Base-by-base conservation (phyloP, 371 early-diverging fungal species). In the Fennellomyces sp. region DNA sequence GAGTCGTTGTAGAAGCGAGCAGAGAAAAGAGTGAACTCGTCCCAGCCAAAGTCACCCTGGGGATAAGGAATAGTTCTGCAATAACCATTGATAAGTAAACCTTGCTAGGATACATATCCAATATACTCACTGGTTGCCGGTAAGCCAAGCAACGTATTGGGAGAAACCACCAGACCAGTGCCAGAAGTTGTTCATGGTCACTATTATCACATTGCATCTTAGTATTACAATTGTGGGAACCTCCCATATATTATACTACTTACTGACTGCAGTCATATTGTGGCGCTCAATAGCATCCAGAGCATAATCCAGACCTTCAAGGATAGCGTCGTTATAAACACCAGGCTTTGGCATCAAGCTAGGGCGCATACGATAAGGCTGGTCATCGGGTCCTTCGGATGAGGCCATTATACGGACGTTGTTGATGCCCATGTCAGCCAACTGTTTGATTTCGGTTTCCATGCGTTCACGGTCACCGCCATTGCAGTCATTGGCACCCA, bases 101-200 rank as follows among this genome's bases (percentile, higher is more conserved):
- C 35, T 13, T 33, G n/a, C n/a, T n/a, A n/a, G n/a, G n/a, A n/a
- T n/a, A 33, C 13, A 33, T 33, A 33, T 33, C 13, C 35, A n/a
- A n/a, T n/a, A n/a, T 33, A 45, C 45, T 45, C 23, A 45, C 45
- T 77, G 52, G 19, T 64, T 64, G 2, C 68, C 55, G 19, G 69
- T 72, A 4, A 69, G 62, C 86, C 86, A 86, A 51, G 69, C 69
- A 19, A 86, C 80, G 60, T 83, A 86, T 67, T 86, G 86, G 2
- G 72, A 52, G 55, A 86, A 86, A 13, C 83, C 85, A 52, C 86
- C 86, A 72, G 80, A 78, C 86, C 86, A 86, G 35, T 86, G 86
- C 86, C 86, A 86, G 58, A 75, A 83, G 57, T 86, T 86, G 59
- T 62, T 80, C 50, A 85, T 41, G 1, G 77, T 77, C 65, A 85